Conservation (phyloP, 768 basidiomycete genomes). For the Kwoniella sp. region DNA sequence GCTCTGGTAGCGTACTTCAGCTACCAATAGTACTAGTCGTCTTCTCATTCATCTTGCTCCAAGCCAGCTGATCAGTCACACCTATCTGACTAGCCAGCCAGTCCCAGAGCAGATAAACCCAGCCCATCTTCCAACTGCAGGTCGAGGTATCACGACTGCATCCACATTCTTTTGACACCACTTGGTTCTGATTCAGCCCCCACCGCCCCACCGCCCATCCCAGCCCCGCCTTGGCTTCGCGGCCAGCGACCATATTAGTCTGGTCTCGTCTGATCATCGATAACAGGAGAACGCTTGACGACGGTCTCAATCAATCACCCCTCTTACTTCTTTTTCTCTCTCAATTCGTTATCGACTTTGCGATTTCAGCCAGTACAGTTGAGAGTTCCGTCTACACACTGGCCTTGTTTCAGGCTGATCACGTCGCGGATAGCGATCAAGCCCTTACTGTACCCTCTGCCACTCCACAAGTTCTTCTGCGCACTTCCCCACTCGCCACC, state of each 20-base stretch:
- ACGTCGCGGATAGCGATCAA: slow-evolving; percentile 2
- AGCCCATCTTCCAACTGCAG: not conserved
- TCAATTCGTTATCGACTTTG: no score
- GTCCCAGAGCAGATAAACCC: not conserved
- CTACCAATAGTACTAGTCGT: not conserved
- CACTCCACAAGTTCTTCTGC: not conserved
- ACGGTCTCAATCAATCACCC: not conserved
- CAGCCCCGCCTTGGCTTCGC: not conserved
- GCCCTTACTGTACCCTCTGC: not conserved
- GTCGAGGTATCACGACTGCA: not conserved
- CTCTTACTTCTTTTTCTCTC: not conserved
- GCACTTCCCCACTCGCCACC: not conserved
- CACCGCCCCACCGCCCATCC: not conserved
- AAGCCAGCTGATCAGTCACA: not conserved
- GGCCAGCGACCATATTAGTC: not conserved
- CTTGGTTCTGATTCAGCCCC: no score
- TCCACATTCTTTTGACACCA: not conserved
- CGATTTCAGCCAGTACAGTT: no score
- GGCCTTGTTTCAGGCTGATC: not conserved
- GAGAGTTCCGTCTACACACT: no score
- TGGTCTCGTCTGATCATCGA: not conserved
- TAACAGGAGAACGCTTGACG: not conserved
- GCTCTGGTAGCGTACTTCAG: not conserved
- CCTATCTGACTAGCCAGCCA: not conserved
- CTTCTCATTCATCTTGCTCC: not conserved